Base-by-base conservation (phyloP, 495 filamentous ascomycete species). In the Neurospora sp. region DNA sequence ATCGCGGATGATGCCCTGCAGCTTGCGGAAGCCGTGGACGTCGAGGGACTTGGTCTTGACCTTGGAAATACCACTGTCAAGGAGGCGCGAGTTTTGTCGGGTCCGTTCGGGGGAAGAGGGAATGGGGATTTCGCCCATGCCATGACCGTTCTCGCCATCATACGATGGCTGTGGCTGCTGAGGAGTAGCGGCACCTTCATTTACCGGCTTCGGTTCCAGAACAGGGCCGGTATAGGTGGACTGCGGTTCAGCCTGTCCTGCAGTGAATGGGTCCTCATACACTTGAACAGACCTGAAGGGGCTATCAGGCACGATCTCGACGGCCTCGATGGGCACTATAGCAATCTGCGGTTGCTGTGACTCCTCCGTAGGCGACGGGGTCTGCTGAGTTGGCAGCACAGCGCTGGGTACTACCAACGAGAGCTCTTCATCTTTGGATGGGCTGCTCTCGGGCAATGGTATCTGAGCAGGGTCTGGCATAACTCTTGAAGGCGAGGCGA, bases 11-110 rank as follows among this genome's bases (percentile, higher is more conserved):
- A 97, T 86, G 37, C 89, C 87, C 79, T 96, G 94, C 11, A 98
- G 82, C 74, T 96, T 94, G 70, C 94, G 90, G 83, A 97, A 97
- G 71, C 92, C 93, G 75, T 94, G 92, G 6, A 93, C 92, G 77
- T 97, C 94, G 42, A 97, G 87, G 8, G 88, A 88, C 74, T 88
- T 86, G 11, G 88, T 87, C 41, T 87, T 88, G 71, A 97, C 89
- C 39, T 92, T 90, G 27, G 87, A 84, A 75, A 96, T 93, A 69
- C 92, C 93, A 75, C 92, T 96, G 44, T 88, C 86, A 3, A 98
- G 87, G 39, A 96, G 79, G 40, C 86, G 84, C 9, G 80, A 79
- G 69, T 87, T 86, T 72, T 87, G 86, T 48, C 86, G 85, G 27
- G 80, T 75, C 71, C 88, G 88, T 35, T 89, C 86, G 0, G 86